These are phyloP conservation scores for Trichoderma reesei DNA, from an alignment of 495 filamentous ascomycete species.

Conservation along the genomic window DNA sequence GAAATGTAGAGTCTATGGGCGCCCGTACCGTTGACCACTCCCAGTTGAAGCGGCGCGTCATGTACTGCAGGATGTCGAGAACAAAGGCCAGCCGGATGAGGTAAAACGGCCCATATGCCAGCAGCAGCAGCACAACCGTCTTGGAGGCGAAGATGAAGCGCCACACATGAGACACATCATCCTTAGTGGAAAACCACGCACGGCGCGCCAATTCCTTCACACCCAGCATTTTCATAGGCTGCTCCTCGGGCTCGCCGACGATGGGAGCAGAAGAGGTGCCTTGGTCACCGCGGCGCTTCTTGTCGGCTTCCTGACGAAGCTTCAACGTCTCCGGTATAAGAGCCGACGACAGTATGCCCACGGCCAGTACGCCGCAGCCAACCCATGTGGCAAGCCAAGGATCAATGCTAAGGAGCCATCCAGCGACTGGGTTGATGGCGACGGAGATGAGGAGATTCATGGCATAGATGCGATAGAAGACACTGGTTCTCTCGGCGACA, in stretches of 20 bases:
- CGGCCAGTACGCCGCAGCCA: conserved; percentile 12
- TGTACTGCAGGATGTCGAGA: conserved; percentile 25
- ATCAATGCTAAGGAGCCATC: conserved; percentile 17
- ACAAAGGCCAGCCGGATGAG: conserved; percentile 19
- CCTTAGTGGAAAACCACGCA: not conserved
- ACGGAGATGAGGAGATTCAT: conserved; percentile 14
- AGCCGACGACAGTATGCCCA: conserved; percentile 11
- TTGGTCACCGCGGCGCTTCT: not conserved
- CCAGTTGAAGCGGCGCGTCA: conserved; percentile 24
- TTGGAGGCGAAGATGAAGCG: conserved; percentile 14
- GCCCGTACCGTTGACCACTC: conserved; percentile 16
- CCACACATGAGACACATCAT: conserved; percentile 10
- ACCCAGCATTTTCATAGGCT: conserved; percentile 6
- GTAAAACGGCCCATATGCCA: conserved; percentile 16
- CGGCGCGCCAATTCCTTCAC: not conserved
- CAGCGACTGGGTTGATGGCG: conserved; percentile 2
- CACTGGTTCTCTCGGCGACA: conserved; percentile 17
- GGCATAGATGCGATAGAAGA: conserved; percentile 24
- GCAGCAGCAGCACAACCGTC: conserved; percentile 17
- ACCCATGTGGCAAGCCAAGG: conserved; percentile 20
- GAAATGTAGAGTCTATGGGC: not conserved
- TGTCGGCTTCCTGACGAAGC: conserved; percentile 11
- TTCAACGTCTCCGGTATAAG: conserved; percentile 24
- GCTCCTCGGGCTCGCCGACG: not conserved
- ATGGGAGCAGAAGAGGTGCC: not conserved